A percentile compares a stretch with the other conserved stretches of the same genome.
Conservation (phyloP, 306 rosid genomes). For the Geum urbanum region DNA sequence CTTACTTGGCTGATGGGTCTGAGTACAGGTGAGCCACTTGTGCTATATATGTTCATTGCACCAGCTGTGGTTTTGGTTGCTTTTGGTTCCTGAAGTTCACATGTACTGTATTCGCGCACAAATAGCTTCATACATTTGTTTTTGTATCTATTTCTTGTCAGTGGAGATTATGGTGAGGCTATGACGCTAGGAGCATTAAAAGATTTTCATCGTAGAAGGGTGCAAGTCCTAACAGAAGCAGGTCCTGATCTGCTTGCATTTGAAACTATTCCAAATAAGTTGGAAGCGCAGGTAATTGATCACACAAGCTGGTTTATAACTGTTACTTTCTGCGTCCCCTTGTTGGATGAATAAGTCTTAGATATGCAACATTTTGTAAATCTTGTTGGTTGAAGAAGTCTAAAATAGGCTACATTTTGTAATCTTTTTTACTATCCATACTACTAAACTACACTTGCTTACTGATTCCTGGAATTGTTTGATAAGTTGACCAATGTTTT, state of each 20-base stretch:
- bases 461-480: neutral
- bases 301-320: neutral
- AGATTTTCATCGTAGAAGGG: conserved; percentile 81
- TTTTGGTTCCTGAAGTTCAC: no score
- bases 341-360: neutral
- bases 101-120: no score
- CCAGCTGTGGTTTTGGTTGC: no score
- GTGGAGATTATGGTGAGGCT: conserved; percentile 73
- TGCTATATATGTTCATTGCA: neutral
- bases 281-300: conserved; percentile 68
- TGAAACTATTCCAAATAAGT: conserved; percentile 84
- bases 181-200: conserved; percentile 60
- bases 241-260: conserved; percentile 88
- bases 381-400: neutral
- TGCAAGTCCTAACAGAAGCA: conserved; percentile 58
- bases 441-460: neutral
- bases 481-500: neutral
- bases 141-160: conserved; percentile 29
- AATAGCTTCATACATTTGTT: conserved; percentile 1
- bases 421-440: neutral
- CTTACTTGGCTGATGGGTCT: conserved; percentile 69
- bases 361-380: neutral
- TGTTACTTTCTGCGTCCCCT: neutral
- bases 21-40: conserved; percentile 28
- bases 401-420: neutral